A percentile compares a stretch with the other conserved stretches of the same genome.
These are phyloP conservation scores for Aspergillus diversus DNA, from an alignment of 495 filamentous ascomycete species.

Conservation along the genomic window DNA sequence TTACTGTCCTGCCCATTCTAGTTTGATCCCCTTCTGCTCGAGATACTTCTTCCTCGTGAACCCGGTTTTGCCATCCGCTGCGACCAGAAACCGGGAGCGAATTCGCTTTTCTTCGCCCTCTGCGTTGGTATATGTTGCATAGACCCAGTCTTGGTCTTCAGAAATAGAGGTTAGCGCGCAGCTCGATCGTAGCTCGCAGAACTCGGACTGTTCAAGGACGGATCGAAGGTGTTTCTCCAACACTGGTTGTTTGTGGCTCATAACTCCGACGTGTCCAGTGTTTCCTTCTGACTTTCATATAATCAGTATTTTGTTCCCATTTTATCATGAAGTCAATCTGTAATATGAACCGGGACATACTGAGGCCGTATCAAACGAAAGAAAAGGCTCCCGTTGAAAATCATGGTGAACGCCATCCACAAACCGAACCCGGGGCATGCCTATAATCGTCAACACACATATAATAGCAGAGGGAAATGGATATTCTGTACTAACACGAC, in stretches of 20 bases:
- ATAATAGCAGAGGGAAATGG: too few species aligned
- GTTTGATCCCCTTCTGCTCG: slow-evolving; percentile 43
- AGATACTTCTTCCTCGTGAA: slow-evolving; percentile 54
- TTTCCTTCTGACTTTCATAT: slow-evolving; percentile 30
- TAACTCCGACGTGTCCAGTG: slow-evolving; percentile 38
- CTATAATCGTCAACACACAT: slow-evolving; percentile 16
- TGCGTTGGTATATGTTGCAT: slow-evolving; percentile 37
- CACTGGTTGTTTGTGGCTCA: slow-evolving; percentile 34
- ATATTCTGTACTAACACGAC: slow-evolving; percentile 16
- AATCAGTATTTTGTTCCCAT: too few species aligned
- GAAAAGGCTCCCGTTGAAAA: slow-evolving; percentile 26
- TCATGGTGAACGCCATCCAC: slow-evolving; percentile 23
- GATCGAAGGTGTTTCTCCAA: slow-evolving; percentile 31
- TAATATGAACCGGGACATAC: slow-evolving; percentile 14
- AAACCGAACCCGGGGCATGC: slow-evolving; percentile 30
- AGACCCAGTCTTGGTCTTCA: slow-evolving; percentile 34
- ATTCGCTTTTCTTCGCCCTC: slow-evolving; percentile 28
- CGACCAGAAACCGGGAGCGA: slow-evolving; percentile 42
- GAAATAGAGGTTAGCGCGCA: slow-evolving; percentile 33
- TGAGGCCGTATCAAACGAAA: slow-evolving; percentile 33
- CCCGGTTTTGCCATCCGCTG: slow-evolving; percentile 56
- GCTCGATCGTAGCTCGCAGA: slow-evolving; percentile 37
- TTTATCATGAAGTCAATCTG: neutral
- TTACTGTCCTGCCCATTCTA: slow-evolving; percentile 40
- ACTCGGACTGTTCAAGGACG: slow-evolving; percentile 26